These are phyloP conservation scores for Gonapodya sp. DNA, from an alignment of 192 early-diverging fungal genomes.

Conservation along the genomic window DNA sequence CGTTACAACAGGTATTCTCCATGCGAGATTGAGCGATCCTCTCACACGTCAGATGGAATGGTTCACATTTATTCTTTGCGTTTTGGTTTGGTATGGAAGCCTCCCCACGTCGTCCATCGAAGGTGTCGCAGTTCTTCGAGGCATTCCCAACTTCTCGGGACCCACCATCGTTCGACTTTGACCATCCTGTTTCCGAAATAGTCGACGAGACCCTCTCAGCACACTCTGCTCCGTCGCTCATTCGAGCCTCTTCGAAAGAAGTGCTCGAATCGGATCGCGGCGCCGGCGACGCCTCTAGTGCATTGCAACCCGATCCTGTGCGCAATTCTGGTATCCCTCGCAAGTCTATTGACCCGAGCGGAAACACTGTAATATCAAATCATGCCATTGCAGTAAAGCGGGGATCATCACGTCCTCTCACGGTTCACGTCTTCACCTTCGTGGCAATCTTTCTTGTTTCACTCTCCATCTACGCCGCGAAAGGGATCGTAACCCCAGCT, in stretches of 20 bases:
- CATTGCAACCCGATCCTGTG: no score
- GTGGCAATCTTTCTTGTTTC: background rate
- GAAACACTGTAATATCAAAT: no score
- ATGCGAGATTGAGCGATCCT: no score
- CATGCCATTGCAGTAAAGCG: background rate
- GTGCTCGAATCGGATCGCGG: no score
- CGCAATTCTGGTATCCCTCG: no score
- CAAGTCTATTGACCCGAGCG: no score
- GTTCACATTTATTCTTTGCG: no score
- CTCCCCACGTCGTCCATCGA: background rate
- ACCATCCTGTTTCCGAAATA: background rate
- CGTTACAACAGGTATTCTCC: no score
- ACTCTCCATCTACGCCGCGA: background rate
- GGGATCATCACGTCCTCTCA: background rate
- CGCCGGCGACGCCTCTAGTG: no score
- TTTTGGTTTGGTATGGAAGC: no score
- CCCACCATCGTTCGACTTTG: background rate
- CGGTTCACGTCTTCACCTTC: background rate
- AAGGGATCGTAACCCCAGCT: background rate
- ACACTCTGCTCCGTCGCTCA: background rate
- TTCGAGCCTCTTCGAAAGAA: background rate
- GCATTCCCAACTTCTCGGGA: background rate
- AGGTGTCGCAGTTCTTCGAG: background rate
- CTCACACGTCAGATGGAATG: no score
- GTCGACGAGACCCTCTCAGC: background rate